Evolutionary conservation across 2,329 filamentous ascomycete genomes (phyloP).

Genomic region (Xylaria sp.): DNA sequence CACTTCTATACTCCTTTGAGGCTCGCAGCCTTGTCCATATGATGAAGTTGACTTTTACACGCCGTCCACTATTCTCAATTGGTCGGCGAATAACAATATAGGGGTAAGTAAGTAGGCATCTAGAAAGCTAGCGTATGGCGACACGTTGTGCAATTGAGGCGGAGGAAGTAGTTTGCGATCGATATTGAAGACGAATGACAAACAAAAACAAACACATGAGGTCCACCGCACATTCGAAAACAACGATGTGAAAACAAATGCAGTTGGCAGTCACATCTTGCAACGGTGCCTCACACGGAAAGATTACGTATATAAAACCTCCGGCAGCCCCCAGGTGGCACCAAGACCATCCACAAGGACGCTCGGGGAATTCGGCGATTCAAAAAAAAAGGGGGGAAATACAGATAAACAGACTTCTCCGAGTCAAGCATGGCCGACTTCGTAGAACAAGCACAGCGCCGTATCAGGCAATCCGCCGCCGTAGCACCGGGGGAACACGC

Average conservation of each 20-base stretch:
- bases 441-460: constrained; percentile 33
- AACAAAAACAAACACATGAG: constrained; percentile 1
- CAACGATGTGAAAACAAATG: not conserved
- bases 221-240: constrained; percentile 7
- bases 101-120: too few relatives aligned
- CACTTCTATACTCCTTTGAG: not conserved
- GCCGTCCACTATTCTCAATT: not conserved
- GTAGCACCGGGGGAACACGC: constrained; percentile 27
- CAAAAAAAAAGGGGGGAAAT: not conserved
- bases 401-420: not conserved
- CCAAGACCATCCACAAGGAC: not conserved
- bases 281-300: not conserved
- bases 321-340: not conserved
- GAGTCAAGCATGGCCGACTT: constrained; percentile 24
- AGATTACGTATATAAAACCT: not conserved
- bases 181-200: constrained; percentile 23
- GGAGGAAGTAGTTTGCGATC: constrained; percentile 39
- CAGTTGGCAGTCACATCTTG: not conserved
- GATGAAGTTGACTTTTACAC: not conserved
- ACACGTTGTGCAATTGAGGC: not conserved
- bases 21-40: constrained; percentile 10
- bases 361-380: not conserved
- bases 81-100: not conserved
- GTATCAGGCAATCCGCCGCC: constrained; percentile 31
- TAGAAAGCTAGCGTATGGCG: constrained; percentile 2